phyloP scores from a whole-genome alignment of 164 flowering plant species.

The Aristolochia californica region DNA sequence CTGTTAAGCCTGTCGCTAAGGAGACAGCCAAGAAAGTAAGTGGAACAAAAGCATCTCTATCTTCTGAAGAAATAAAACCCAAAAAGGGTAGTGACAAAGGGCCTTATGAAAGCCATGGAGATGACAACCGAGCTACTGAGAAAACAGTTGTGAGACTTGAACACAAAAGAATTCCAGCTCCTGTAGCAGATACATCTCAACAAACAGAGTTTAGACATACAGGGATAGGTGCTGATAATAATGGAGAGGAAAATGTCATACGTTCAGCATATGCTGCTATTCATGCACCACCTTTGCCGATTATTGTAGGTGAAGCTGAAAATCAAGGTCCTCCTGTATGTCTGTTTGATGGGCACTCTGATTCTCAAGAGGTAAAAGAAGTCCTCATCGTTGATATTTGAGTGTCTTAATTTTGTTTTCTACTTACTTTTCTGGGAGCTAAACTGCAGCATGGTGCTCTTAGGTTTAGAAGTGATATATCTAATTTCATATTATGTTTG shows the following conservation, averaged over 20 bases:
- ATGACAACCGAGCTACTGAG: slow-evolving; percentile 58
- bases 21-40: slow-evolving; percentile 23
- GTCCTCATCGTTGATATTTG: background rate
- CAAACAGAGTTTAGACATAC: slow-evolving; percentile 16
- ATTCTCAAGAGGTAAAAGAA: slow-evolving; percentile 33
- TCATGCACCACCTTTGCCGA: slow-evolving; percentile 31
- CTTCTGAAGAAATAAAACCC: slow-evolving; percentile 19
- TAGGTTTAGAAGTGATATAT: background rate
- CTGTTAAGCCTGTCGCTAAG: slow-evolving; percentile 24
- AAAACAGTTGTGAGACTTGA: slow-evolving; percentile 74
- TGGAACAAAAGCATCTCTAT: slow-evolving; percentile 19
- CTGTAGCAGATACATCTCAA: slow-evolving; percentile 19
- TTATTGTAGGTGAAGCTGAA: slow-evolving; percentile 15
- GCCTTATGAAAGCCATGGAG: slow-evolving; percentile 21
- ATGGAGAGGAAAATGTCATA: slow-evolving; percentile 12
- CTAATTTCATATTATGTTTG: background rate
- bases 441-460: no score
- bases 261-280: slow-evolving; percentile 25
- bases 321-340: slow-evolving; percentile 14
- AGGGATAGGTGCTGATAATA: slow-evolving; percentile 9
- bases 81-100: slow-evolving; percentile 17
- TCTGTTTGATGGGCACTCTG: slow-evolving; percentile 16
- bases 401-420: no score
- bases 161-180: slow-evolving; percentile 33
- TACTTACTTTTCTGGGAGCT: background rate